Conservation (phyloP, 2,329 filamentous ascomycete genomes). For the Penicillium sp. region DNA sequence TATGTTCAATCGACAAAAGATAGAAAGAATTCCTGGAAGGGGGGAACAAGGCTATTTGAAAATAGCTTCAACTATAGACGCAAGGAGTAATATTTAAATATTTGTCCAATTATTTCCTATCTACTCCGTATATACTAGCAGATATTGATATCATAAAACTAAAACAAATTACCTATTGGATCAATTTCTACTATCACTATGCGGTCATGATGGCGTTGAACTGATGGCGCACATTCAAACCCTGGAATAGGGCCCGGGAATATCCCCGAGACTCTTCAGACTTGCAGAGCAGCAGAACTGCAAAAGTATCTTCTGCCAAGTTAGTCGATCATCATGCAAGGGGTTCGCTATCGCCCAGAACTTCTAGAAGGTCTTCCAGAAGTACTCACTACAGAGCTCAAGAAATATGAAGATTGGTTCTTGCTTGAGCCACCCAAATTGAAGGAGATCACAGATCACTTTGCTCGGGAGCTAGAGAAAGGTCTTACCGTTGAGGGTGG, state of each 20-base stretch:
- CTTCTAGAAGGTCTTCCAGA: constrained; percentile 56
- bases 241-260: neutral
- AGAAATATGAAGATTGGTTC: constrained; percentile 74
- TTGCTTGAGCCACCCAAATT: constrained; percentile 69
- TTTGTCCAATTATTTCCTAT: constrained; percentile 1
- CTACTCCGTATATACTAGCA: neutral
- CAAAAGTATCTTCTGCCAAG: neutral
- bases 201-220: constrained; percentile 21
- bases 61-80: constrained; percentile 2
- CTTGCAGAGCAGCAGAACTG: neutral
- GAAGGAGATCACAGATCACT: constrained; percentile 83
- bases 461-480: constrained; percentile 74
- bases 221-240: neutral
- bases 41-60: neutral
- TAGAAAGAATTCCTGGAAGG: too few species aligned
- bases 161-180: neutral
- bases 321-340: constrained; percentile 9
- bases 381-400: constrained; percentile 70
- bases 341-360: constrained; percentile 18
- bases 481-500: constrained; percentile 77
- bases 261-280: neutral
- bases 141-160: neutral
- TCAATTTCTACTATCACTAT: constrained; percentile 12
- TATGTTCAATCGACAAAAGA: neutral
- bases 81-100: constrained; percentile 3